These are phyloP conservation scores for Epichloe hybrida DNA, from an alignment of 2,329 filamentous ascomycete genomes.

Conservation along the genomic window DNA sequence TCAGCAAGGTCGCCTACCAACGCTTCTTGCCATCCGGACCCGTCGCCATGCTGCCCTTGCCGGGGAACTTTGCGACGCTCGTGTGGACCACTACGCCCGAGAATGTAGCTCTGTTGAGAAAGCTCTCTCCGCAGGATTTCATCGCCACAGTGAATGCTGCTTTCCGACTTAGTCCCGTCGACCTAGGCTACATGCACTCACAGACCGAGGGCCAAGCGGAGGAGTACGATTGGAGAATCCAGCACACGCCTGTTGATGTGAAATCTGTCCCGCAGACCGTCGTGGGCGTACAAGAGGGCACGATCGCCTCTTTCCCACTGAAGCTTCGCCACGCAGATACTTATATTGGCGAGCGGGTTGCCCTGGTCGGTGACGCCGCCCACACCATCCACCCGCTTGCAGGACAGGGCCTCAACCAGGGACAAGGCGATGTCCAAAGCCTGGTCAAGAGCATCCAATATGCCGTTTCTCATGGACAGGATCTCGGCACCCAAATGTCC, in stretches of 20 bases:
- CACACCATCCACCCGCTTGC: conserved; percentile 92
- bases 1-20: conserved; percentile 73
- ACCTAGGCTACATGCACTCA: conserved; percentile 72
- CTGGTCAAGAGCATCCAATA: conserved; percentile 62
- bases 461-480: conserved; percentile 70
- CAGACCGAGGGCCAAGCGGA: conserved; percentile 44
- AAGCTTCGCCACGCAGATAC: conserved; percentile 87
- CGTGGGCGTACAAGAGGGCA: conserved; percentile 60
- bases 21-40: conserved; percentile 88
- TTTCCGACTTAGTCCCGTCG: conserved; percentile 67
- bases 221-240: conserved; percentile 74
- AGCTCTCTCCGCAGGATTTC: conserved; percentile 59
- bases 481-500: conserved; percentile 65
- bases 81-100: conserved; percentile 90
- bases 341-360: conserved; percentile 81
- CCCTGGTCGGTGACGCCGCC: conserved; percentile 84
- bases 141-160: conserved; percentile 83
- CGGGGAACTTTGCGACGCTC: conserved; percentile 67
- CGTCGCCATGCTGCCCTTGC: conserved; percentile 80
- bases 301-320: conserved; percentile 79
- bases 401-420: conserved; percentile 88
- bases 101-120: conserved; percentile 67
- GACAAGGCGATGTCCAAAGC: conserved; percentile 75
- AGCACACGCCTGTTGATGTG: conserved; percentile 48
- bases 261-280: conserved; percentile 51